phyloP scores from a whole-genome alignment of 192 early-diverging fungal species.

The Chytriomyces sp. region DNA sequence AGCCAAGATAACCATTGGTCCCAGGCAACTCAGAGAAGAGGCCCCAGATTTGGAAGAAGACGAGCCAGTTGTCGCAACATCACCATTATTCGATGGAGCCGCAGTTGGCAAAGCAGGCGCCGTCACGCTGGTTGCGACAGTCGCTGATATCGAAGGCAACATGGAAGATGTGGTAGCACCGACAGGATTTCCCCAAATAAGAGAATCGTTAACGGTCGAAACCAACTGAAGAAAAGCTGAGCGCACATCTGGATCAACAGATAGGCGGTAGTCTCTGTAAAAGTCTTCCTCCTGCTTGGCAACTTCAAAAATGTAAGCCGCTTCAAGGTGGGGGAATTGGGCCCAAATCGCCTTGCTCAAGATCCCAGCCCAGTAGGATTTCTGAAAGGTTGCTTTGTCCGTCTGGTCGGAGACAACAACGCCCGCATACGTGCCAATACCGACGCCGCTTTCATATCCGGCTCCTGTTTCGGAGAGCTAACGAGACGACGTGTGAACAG shows the following conservation, averaged over 20 bases:
- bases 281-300: slow-evolving; percentile 26
- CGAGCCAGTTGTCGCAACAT: too few relatives aligned
- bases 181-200: too few relatives aligned
- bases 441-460: slow-evolving; percentile 14
- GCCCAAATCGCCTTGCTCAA: neutral
- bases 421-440: neutral
- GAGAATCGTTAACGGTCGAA: too few relatives aligned
- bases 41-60: too few relatives aligned
- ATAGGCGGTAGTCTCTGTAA: slow-evolving; percentile 11
- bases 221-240: neutral
- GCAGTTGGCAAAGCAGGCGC: too few relatives aligned
- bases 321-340: slow-evolving; percentile 1
- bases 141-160: too few relatives aligned
- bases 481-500: neutral
- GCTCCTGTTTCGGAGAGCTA: slow-evolving; percentile 23
- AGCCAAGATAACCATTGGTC: too few relatives aligned
- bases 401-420: neutral
- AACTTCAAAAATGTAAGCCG: slow-evolving; percentile 19
- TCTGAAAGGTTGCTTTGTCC: neutral
- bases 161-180: too few relatives aligned
- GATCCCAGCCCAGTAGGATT: slow-evolving; percentile 3
- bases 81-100: too few relatives aligned
- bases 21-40: too few relatives aligned
- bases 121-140: too few relatives aligned
- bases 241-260: neutral